Conservation (phyloP, 306 rosid species). For the Corylus americana region DNA sequence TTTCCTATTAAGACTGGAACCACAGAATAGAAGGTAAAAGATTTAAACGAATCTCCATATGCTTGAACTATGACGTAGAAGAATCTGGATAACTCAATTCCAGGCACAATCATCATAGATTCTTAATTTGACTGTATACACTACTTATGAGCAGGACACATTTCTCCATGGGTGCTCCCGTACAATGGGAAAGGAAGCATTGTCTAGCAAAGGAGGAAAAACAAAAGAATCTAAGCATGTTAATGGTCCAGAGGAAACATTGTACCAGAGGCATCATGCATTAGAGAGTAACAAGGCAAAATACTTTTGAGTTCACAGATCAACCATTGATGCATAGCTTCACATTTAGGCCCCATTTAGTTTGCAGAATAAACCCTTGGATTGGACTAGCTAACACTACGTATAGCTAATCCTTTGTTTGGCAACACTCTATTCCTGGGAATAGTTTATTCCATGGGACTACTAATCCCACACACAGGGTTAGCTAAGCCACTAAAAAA, state of each 20-base stretch:
- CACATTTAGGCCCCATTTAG: no score
- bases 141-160: background rate
- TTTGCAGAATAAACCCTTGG: no score
- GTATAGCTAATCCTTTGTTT: no score
- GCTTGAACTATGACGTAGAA: background rate
- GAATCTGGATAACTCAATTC: background rate
- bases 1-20: background rate
- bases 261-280: background rate
- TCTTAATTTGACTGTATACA: background rate
- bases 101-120: background rate
- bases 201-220: background rate
- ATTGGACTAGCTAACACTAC: no score
- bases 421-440: no score
- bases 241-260: constrained; percentile 15
- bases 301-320: background rate
- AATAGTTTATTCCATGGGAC: no score
- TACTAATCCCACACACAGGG: no score
- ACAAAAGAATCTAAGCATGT: background rate
- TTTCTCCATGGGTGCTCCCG: background rate
- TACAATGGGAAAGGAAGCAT: background rate
- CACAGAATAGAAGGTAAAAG: background rate
- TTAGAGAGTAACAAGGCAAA: background rate
- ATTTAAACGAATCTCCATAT: background rate
- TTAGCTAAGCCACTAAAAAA: no score
- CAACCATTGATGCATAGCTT: background rate